A percentile compares a stretch with the other conserved stretches of the same genome.
These are phyloP conservation scores for Berkeleyomyces rouxiae DNA, from an alignment of 2,329 filamentous ascomycete species.

Conservation along the genomic window DNA sequence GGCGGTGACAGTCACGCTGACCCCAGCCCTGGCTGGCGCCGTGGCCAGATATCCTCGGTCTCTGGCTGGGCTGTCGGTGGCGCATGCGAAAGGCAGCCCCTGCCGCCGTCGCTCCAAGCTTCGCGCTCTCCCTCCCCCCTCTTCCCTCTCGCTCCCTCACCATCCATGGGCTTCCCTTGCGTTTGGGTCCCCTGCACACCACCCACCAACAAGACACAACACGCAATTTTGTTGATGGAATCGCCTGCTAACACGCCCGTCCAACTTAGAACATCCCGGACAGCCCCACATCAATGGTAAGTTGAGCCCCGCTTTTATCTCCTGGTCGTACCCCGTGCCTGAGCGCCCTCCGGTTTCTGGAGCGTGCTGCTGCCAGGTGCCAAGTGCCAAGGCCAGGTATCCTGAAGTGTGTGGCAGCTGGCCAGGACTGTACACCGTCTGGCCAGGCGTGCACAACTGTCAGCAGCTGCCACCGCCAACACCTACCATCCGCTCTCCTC, in stretches of 20 bases:
- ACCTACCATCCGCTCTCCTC: background rate
- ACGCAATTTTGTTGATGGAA: slow-evolving; percentile 5
- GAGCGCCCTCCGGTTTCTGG: background rate
- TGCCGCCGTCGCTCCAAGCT: background rate
- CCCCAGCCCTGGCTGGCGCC: too few species aligned
- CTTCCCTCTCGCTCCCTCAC: background rate
- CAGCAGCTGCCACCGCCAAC: background rate
- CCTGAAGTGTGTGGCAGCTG: background rate
- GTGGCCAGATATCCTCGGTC: too few species aligned
- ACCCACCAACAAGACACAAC: background rate
- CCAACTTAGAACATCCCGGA: slow-evolving; percentile 43
- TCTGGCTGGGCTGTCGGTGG: too few species aligned
- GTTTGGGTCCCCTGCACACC: background rate
- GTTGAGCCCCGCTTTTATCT: slow-evolving; percentile 18
- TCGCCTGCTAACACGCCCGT: slow-evolving; percentile 20
- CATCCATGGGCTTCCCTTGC: background rate
- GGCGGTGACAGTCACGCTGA: background rate
- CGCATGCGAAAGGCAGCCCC: too few species aligned
- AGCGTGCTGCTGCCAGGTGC: background rate
- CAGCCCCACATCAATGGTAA: slow-evolving; percentile 51
- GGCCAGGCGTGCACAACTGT: background rate
- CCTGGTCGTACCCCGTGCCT: slow-evolving; percentile 14
- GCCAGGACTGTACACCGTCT: background rate
- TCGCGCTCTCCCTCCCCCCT: background rate
- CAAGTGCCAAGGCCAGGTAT: background rate